These are phyloP conservation scores for Forsythia viridissima DNA, from an alignment of 257 asterid species.

Conservation along the genomic window DNA sequence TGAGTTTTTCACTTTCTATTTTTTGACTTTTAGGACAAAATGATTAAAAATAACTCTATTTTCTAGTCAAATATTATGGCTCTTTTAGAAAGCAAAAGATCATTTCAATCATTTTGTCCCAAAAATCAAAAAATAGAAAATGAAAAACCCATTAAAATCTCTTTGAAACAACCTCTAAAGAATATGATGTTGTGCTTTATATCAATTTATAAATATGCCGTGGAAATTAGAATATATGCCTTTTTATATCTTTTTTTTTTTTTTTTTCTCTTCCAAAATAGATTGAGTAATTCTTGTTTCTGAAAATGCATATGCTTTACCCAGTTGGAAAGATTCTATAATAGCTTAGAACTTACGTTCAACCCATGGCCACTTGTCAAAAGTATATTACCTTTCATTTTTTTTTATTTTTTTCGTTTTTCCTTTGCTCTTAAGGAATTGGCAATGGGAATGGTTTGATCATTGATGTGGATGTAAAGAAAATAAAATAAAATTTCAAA, in stretches of 20 bases:
- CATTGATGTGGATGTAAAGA: neutral
- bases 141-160: no score
- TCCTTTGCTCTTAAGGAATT: neutral
- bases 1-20: no score
- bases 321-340: conserved; percentile 20
- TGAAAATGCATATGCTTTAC: conserved; percentile 9
- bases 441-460: neutral
- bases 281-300: neutral
- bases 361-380: neutral
- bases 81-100: no score
- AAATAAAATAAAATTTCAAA: no score
- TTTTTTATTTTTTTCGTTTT: neutral
- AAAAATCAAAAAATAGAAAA: no score
- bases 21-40: no score
- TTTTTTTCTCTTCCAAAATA: neutral
- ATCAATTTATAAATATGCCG: no score
- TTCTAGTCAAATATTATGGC: no score
- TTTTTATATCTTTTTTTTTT: neutral
- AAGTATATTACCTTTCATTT: neutral
- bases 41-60: no score
- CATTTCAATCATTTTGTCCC: no score
- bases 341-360: conserved; percentile 28
- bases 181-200: no score
- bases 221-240: neutral
- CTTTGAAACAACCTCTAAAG: no score